These are phyloP conservation scores for Aspergillus brunneoviolaceus DNA, from an alignment of 2,329 filamentous ascomycete genomes.

Conservation along the genomic window DNA sequence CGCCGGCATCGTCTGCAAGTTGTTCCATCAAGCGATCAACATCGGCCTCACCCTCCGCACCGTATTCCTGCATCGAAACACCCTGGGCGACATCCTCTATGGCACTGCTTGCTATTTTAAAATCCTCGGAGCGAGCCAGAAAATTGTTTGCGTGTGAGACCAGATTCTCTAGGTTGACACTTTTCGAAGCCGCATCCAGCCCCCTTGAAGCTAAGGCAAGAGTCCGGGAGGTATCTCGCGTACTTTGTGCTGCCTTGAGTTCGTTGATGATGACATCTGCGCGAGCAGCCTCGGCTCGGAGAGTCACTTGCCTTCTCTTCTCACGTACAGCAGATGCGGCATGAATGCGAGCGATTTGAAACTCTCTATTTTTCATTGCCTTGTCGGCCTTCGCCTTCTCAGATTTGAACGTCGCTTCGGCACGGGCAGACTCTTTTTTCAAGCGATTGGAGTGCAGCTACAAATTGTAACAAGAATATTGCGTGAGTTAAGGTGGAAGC, in stretches of 20 bases:
- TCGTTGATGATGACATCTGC: conserved; percentile 52
- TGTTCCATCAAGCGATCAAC: conserved; percentile 47
- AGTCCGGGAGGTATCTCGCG: conserved; percentile 47
- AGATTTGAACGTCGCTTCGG: conserved; percentile 47
- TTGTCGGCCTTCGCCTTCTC: conserved; percentile 50
- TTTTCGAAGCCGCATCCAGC: conserved; percentile 46
- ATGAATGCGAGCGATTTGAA: conserved; percentile 51
- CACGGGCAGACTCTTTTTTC: conserved; percentile 48
- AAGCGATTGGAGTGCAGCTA: conserved; percentile 50
- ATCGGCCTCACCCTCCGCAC: conserved; percentile 44
- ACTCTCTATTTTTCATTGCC: conserved; percentile 49
- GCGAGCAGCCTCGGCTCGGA: conserved; percentile 47
- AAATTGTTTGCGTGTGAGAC: conserved; percentile 46
- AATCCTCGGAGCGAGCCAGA: conserved; percentile 42
- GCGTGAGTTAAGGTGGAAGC: background rate
- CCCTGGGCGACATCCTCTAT: conserved; percentile 45
- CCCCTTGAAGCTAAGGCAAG: conserved; percentile 47
- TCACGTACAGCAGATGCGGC: conserved; percentile 48
- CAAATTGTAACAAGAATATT: background rate
- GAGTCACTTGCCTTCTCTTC: conserved; percentile 47
- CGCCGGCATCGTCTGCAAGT: conserved; percentile 45
- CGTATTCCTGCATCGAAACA: conserved; percentile 46
- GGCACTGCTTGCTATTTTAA: conserved; percentile 44
- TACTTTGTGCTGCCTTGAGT: conserved; percentile 49
- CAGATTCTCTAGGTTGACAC: conserved; percentile 47